Evolutionary conservation across 352 stramenopile species (phyloP).

Genomic region (Globisporangium cederbergense): DNA sequence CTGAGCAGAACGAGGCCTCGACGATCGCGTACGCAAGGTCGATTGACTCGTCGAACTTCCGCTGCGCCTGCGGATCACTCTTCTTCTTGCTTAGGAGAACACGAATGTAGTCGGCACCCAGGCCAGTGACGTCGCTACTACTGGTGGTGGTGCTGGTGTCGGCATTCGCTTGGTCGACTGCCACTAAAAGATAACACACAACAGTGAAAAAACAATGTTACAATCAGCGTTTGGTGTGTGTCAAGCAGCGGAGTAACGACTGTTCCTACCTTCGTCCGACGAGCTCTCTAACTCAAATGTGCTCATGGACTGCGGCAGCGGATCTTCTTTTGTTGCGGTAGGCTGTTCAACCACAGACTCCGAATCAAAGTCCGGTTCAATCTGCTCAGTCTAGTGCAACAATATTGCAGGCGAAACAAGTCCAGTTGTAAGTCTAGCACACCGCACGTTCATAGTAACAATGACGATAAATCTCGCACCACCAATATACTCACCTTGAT

Average conservation of each 20-base stretch:
- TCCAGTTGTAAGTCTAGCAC: too few species aligned
- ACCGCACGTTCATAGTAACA: not conserved
- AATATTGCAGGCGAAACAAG: not conserved
- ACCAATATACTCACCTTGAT: constrained; percentile 27
- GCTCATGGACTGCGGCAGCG: not conserved
- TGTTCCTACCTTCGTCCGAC: not conserved
- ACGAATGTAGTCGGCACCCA: constrained; percentile 12
- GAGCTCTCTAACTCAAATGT: not conserved
- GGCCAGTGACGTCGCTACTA: not conserved
- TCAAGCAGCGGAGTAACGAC: too few species aligned
- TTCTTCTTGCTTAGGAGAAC: constrained; percentile 13
- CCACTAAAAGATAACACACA: not conserved
- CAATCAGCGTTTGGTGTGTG: too few species aligned
- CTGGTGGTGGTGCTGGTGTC: not conserved
- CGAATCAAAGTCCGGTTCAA: not conserved
- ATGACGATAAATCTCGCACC: not conserved
- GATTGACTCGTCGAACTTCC: constrained; percentile 38
- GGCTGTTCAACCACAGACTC: not conserved
- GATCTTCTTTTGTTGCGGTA: not conserved
- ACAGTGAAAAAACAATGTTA: not conserved
- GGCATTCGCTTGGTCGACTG: not conserved
- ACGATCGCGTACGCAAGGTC: constrained; percentile 51
- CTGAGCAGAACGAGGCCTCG: constrained; percentile 56
- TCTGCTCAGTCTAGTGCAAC: not conserved
- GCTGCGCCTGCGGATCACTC: constrained; percentile 14